Conservation (phyloP, 2,329 filamentous ascomycete species). For the Exserohilum turcica region DNA sequence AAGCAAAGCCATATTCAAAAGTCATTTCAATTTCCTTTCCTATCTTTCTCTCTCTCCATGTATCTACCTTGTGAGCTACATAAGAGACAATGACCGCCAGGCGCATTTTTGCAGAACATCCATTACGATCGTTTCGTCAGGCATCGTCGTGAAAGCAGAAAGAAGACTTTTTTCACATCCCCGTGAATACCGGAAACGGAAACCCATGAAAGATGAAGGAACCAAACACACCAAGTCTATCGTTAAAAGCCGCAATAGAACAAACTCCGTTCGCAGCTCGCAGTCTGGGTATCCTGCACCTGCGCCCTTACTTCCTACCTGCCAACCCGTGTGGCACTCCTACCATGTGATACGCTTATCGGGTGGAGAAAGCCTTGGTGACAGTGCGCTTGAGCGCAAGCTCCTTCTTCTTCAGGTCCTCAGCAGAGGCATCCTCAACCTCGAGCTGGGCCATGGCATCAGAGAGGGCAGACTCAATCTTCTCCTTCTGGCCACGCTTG, state of each 20-base stretch:
- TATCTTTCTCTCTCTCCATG: constrained; percentile 8
- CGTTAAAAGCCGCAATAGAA: constrained; percentile 42
- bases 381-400: constrained; percentile 95
- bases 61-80: constrained; percentile 24
- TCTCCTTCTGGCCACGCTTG: constrained; percentile 99
- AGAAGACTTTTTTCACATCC: constrained; percentile 34
- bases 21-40: constrained; percentile 27
- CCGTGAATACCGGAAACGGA: constrained; percentile 33
- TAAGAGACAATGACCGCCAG: constrained; percentile 28
- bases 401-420: constrained; percentile 99
- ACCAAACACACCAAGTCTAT: constrained; percentile 45
- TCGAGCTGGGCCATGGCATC: constrained; percentile 98
- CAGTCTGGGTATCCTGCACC: constrained; percentile 40
- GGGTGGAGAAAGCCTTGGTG: constrained; percentile 96
- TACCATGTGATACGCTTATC: constrained; percentile 59
- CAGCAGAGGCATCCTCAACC: constrained; percentile 86
- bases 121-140: constrained; percentile 35
- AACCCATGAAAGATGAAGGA: constrained; percentile 34
- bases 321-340: constrained; percentile 13
- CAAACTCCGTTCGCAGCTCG: constrained; percentile 37
- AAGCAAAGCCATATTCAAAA: neutral
- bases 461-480: constrained; percentile 95
- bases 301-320: constrained; percentile 29
- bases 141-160: constrained; percentile 38
- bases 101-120: constrained; percentile 31